A percentile compares a stretch with the other conserved stretches of the same genome.
phyloP scores from a whole-genome alignment of 1,284 basidiomycete species.

The Macrocystidia cucumis region DNA sequence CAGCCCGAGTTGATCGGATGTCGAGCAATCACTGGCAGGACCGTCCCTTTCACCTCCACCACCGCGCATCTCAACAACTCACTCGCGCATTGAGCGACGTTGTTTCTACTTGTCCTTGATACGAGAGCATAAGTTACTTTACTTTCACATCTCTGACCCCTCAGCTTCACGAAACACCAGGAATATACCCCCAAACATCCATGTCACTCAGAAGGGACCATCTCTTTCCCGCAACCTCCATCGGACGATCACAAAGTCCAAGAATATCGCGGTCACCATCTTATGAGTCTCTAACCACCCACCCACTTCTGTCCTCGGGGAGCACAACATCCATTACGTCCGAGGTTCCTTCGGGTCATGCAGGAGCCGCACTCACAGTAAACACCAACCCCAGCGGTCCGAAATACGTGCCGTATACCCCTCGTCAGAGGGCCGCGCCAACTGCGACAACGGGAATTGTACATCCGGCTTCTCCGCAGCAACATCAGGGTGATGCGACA shows the following conservation, averaged over 20 bases:
- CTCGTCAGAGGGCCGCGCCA: constrained; percentile 38
- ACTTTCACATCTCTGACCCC: no score
- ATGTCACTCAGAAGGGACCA: constrained; percentile 13
- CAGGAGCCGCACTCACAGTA: no score
- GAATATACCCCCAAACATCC: background rate
- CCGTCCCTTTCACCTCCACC: no score
- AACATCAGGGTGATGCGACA: constrained; percentile 47
- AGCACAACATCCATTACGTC: constrained; percentile 16
- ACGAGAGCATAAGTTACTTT: no score
- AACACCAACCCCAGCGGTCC: no score
- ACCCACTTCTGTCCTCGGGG: constrained; percentile 51
- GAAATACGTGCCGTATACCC: constrained; percentile 36
- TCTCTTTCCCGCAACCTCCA: constrained; percentile 41
- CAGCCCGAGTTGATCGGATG: no score
- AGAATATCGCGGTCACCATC: constrained; percentile 38
- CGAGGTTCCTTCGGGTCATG: constrained; percentile 9
- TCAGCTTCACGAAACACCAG: no score
- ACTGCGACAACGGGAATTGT: constrained; percentile 40
- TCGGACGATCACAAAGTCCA: constrained; percentile 39
- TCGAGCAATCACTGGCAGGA: no score
- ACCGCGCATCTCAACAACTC: no score
- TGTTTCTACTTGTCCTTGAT: no score
- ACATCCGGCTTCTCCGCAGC: constrained; percentile 32
- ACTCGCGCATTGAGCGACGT: no score
- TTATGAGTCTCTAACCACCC: constrained; percentile 50